Evolutionary conservation across 2,329 filamentous ascomycete species (phyloP), one percentile per base, ranked within the genome.

Genomic region (Pseudogymnoascus sp.): DNA sequence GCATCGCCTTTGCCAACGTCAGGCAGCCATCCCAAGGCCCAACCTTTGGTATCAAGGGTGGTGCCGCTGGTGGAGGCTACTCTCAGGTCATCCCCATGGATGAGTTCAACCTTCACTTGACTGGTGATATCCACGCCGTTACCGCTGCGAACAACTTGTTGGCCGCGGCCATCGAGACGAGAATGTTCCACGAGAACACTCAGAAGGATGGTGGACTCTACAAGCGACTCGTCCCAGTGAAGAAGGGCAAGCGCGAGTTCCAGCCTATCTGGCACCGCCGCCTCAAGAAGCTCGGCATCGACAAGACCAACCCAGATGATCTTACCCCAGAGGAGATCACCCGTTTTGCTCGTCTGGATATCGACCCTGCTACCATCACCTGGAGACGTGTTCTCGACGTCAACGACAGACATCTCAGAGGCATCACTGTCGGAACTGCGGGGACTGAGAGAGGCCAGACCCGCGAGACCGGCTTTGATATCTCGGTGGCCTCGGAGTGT

Each of bases 21-120:
- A 87, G 94, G 64, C 94, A 99, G 75, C 94, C 94, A 60, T 96
- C 91, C 70, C 94, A 97, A 79, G 94, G 94, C 4, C 94, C 94
- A 62, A 99, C 94, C 0, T 99, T 99, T 74, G 94, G 94, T 71
- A 97, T 99, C 82, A 99, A 99, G 82, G 94, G 94, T 66, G 94
- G 94, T 71, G 94, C 94, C 64, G 94, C 94, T 62, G 94, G 94
- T 71, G 94, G 94, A 75, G 94, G 94, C 39, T 99, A 97, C 84
- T 96, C 91, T 75, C 94, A 99, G 76, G 94, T 99, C 72, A 97
- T 99, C 70, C 94, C 94, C 64, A 99, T 99, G 94, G 94, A 99
- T 71, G 94, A 99, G 76, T 99, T 99, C 81, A 99, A 99, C 78
- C 80, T 99, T 72, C 94, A 99, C 75, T 79, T 99, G 71, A 99